A percentile compares a stretch with the other conserved stretches of the same genome.
These are phyloP conservation scores for Ceratonia siliqua DNA, from an alignment of 306 rosid genomes.

Conservation along the genomic window DNA sequence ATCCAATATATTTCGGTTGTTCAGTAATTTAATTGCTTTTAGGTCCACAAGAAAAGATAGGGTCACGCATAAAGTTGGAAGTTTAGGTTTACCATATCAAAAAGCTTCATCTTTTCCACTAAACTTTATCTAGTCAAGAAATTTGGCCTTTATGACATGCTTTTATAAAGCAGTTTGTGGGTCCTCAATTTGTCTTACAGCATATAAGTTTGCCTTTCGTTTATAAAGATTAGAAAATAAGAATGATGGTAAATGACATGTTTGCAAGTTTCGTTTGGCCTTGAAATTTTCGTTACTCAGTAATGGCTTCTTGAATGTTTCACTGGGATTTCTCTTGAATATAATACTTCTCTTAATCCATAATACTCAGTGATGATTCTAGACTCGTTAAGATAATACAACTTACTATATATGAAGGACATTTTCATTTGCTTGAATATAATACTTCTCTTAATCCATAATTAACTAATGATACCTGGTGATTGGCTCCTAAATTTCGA, in stretches of 20 bases:
- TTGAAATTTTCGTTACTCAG: neutral
- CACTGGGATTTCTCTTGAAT: neutral
- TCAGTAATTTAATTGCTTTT: conserved; percentile 34
- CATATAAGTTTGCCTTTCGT: conserved; percentile 16
- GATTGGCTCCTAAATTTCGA: conserved; percentile 62
- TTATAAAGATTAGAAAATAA: neutral
- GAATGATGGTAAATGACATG: neutral
- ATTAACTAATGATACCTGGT: conserved; percentile 38
- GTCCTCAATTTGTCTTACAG: conserved; percentile 23
- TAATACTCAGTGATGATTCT: neutral
- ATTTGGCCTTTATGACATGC: conserved; percentile 32
- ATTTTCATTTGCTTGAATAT: conserved; percentile 20
- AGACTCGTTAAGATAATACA: conserved; percentile 17
- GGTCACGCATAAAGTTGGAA: conserved; percentile 36
- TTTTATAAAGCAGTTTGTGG: conserved; percentile 37
- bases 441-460: neutral
- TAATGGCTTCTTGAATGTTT: neutral
- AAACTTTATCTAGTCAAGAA: conserved; percentile 34
- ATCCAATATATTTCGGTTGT: neutral
- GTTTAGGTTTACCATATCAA: conserved; percentile 28
- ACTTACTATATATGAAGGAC: neutral
- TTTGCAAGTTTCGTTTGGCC: neutral
- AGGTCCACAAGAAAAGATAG: conserved; percentile 42
- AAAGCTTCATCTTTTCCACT: conserved; percentile 21
- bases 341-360: neutral